Evolutionary conservation across 2,329 filamentous ascomycete species (phyloP).

Genomic region (Colletotrichum viniferum): DNA sequence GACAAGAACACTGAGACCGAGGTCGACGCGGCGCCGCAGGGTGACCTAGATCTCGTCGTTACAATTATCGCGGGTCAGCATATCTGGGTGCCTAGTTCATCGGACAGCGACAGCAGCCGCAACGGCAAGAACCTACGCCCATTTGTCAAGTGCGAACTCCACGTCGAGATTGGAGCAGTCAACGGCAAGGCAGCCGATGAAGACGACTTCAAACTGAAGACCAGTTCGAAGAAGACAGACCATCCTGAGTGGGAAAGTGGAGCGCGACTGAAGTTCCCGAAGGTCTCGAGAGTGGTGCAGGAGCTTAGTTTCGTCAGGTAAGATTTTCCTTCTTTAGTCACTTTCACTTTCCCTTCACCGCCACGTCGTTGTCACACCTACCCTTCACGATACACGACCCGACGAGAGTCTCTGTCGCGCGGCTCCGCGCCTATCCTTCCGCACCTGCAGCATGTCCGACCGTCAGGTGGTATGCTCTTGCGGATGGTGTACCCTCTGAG

Average conservation of each 20-base stretch:
- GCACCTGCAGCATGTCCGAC: neutral
- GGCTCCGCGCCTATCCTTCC: constrained; percentile 1
- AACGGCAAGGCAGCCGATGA: constrained; percentile 46
- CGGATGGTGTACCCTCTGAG: neutral
- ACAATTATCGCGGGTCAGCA: constrained; percentile 79
- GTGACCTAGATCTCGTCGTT: constrained; percentile 70
- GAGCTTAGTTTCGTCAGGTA: constrained; percentile 77
- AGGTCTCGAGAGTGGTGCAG: constrained; percentile 65
- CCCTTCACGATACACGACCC: neutral
- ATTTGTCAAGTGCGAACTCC: constrained; percentile 79
- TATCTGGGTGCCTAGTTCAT: constrained; percentile 61
- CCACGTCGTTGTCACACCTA: constrained; percentile 1
- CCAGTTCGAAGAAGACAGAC: constrained; percentile 57
- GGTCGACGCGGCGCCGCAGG: constrained; percentile 50
- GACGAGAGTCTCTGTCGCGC: neutral
- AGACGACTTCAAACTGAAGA: constrained; percentile 64
- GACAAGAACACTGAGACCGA: constrained; percentile 44
- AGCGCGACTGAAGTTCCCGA: constrained; percentile 62
- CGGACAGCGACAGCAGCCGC: constrained; percentile 32
- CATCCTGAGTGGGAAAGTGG: constrained; percentile 66
- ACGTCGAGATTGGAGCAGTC: constrained; percentile 68
- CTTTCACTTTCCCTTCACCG: neutral
- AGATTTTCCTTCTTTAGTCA: constrained; percentile 33
- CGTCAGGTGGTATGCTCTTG: neutral
- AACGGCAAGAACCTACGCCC: constrained; percentile 59